Evolutionary conservation across 2,329 filamentous ascomycete genomes (phyloP), one percentile per base, ranked within the genome.

Genomic region (Cyclaneusma minus): DNA sequence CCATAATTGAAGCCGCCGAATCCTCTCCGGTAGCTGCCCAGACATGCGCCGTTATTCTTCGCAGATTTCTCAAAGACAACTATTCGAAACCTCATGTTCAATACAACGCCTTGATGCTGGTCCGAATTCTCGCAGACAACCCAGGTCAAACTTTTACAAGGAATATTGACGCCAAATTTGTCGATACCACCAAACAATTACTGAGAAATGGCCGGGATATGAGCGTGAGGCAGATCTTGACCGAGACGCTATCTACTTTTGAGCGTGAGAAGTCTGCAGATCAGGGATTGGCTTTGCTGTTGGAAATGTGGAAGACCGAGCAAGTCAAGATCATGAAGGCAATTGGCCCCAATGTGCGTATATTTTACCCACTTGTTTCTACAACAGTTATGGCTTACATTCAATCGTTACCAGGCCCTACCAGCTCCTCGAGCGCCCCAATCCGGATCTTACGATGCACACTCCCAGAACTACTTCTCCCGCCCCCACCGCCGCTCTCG

Each of bases 21-120:
- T 93, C 85, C 15, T 92, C 82, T 24, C 87, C 89, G 6, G 59
- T 62, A 24, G 89, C 89, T 5, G 85, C 87, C 13, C 71, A 75
- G 36, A 79, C 85, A 42, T 82, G 81, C 40, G 83, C 84, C 25
- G 60, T 68, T 37, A 62, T 78, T 37, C 82, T 95, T 45, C 78
- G 82, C 47, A 85, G 82, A 50, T 87, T 76, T 49, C 60, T 98
- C 32, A 76, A 73, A 38, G 78, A 85, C 23, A 72, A 81, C 52
- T 70, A 53, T 41, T 47, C 52, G 14, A 59, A 58, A 23, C 60
- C 81, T 7, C 72, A 79, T 41, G 72, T 75, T 39, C 87, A 95
- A 52, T 95, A 94, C 63, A 94, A 95, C 55, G 78, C 83, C 35
- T 73, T 95, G 44, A 95, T 95, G 89, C 67, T 98, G 29, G 63